Evolutionary conservation across 2,329 filamentous ascomycete genomes (phyloP), one percentile per base, ranked within the genome.

Genomic region (Polychaeton citri): DNA sequence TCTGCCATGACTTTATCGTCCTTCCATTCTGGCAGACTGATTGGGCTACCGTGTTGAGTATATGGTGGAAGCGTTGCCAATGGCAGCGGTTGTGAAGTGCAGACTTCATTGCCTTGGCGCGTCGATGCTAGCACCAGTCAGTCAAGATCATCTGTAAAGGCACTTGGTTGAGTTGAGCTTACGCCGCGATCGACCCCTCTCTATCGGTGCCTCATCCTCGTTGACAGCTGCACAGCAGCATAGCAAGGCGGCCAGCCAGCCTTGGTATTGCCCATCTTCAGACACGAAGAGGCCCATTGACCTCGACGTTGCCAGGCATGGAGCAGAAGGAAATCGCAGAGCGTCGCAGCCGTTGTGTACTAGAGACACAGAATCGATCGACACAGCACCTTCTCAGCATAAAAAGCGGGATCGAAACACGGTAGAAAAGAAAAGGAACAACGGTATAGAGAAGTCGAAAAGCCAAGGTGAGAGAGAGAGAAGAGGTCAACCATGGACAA

Each of bases 201-300:
- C 49, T 2, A 33, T 33, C 2, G 45, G 44, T 33, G 43, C 36
- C 34, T 54, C 52, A 24, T 55, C 52, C 20, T 53, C 51, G 15
- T 38, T 44, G 9, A 53, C 39, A 19, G 49, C 49, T 32, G 48
- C 48, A 32, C 48, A 51, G 48, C 51, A 55, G 44, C 52, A 54
- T 19, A 55, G 38, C 34, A 55, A 48, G 45, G 50, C 44, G 50
- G 52, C 52, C 52, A 53, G 51, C 52, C 51, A 53, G 44, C 50
- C 45, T 43, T 43, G 42, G 34, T 45, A 48, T 32, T 48, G 45
- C 45, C 48, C 50, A 45, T 50, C 43, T 34, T 46, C 40, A 39
- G 40, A 33, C 24, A 49, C 42, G 42, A 54, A 49, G 41, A 52
- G 51, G 49, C 51, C 51, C 52, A 55, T 54, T 50, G 46, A 46